Evolutionary conservation across 2,329 filamentous ascomycete genomes (phyloP).

Genomic region (Trichoderma afroharzianum): DNA sequence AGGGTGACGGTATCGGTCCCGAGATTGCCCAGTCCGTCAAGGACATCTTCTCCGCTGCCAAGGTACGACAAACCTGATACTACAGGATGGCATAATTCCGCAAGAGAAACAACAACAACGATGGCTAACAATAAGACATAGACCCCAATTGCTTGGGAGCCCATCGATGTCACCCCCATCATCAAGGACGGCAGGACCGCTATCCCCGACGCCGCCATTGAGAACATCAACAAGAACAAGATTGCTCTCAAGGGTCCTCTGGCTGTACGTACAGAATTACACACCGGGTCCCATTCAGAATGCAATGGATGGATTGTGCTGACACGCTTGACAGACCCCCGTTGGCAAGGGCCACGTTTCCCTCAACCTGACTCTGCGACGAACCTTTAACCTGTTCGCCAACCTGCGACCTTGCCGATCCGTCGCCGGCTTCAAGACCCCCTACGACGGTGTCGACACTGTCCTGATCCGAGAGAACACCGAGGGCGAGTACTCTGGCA

Average conservation of each 20-base stretch:
- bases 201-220: conserved; percentile 88
- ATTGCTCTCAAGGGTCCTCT: conserved; percentile 97
- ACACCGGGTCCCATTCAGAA: too few species aligned
- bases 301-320: background rate
- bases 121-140: conserved; percentile 37
- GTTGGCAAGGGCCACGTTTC: conserved; percentile 99
- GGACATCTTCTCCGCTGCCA: conserved; percentile 95
- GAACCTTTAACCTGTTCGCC: conserved; percentile 99
- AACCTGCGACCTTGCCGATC: conserved; percentile 98
- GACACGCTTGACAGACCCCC: conserved; percentile 61
- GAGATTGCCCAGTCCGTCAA: conserved; percentile 98
- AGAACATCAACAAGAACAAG: conserved; percentile 91
- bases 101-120: background rate
- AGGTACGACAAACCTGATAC: conserved; percentile 51
- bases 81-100: background rate
- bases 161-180: conserved; percentile 90
- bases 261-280: conserved; percentile 55
- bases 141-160: conserved; percentile 94
- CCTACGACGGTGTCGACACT: conserved; percentile 95
- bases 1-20: conserved; percentile 97
- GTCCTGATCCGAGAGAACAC: conserved; percentile 99
- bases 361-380: conserved; percentile 95
- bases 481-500: conserved; percentile 98
- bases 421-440: conserved; percentile 96
- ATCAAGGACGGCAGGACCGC: conserved; percentile 93